Base-by-base conservation (phyloP, 306 rosid genomes). In the Hippophae rhamnoides region DNA sequence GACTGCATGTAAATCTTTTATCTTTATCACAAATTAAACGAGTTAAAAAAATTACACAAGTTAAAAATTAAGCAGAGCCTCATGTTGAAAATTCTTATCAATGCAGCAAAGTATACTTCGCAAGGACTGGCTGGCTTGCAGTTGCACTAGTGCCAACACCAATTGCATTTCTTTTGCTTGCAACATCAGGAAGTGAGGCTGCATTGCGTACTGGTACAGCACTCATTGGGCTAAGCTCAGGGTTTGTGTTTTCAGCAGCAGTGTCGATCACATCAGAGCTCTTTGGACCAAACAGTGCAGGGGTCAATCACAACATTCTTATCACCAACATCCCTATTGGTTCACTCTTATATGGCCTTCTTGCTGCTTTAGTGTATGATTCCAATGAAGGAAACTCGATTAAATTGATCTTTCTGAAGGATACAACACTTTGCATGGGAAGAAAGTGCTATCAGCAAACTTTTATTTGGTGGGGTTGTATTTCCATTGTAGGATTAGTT, bases 161-260 rank as follows among this genome's bases (percentile, higher is more conserved):
- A 13, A 53, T 87, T 13, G 98, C 96, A 5, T 83, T 92, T 45
- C 62, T 85, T 67, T 13, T 83, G 66, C 88, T 92, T 9, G 85
- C 95, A 31, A 27, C 73, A 9, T 81, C 95, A 66, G 87, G 76
- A 47, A 76, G 83, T 58, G 71, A 52, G 18, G 53, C 54, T 10
- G 73, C 81, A 23, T 64, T 92, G 41, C 62, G 77, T 1, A 57
- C 60, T 5, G 95, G 96, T 57, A 85, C 96, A 10, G 89, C 88
- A 10, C 76, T 92, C 40, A 75, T 92, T 5, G 96, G 96, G 60
- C 41, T 87, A 65, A 92, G 98, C 70, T 87, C 96, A 0, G 96
- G 98, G 5, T 87, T 92, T 78, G 86, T 92, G 67, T 92, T 92
- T 63, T 87, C 98, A 1, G 98, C 98, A 12, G 96, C 96, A 0